Percentiles rank a stretch among this genome's conserved stretches.
Evolutionary conservation across 129 eudicot species (phyloP).

Genomic region (Pittosporum tobira): DNA sequence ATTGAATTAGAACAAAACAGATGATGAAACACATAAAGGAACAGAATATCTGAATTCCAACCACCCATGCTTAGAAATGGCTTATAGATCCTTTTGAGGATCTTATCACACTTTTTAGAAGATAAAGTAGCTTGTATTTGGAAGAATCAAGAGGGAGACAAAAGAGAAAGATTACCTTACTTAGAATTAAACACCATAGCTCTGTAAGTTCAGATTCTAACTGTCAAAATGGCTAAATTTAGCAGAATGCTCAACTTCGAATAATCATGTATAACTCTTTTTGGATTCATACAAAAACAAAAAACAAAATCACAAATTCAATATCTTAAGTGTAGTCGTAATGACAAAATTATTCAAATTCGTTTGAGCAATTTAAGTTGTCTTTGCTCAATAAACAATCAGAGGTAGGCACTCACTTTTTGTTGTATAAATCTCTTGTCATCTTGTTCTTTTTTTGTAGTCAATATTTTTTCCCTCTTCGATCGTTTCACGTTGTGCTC

Average conservation of each 20-base stretch:
- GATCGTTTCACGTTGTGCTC: not conserved
- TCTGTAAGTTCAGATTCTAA: not conserved
- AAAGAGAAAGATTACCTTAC: not conserved
- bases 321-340: not conserved
- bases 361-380: slow-evolving; percentile 21
- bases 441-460: not conserved
- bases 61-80: no score
- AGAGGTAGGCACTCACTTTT: slow-evolving; percentile 11
- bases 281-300: no score
- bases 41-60: no score
- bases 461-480: not conserved
- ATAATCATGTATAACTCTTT: not conserved
- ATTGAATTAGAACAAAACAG: no score
- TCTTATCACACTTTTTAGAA: not conserved
- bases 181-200: not conserved
- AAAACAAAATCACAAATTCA: not conserved
- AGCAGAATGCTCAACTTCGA: not conserved
- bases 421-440: not conserved
- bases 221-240: not conserved
- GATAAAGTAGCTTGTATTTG: not conserved
- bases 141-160: not conserved
- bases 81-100: not conserved
- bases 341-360: slow-evolving; percentile 11
- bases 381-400: slow-evolving; percentile 32
- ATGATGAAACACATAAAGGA: no score